A percentile compares a stretch with the other conserved stretches of the same genome.
These are phyloP conservation scores for Diutina siamensis DNA, from an alignment of 1,139 yeast species.

Conservation along the genomic window DNA sequence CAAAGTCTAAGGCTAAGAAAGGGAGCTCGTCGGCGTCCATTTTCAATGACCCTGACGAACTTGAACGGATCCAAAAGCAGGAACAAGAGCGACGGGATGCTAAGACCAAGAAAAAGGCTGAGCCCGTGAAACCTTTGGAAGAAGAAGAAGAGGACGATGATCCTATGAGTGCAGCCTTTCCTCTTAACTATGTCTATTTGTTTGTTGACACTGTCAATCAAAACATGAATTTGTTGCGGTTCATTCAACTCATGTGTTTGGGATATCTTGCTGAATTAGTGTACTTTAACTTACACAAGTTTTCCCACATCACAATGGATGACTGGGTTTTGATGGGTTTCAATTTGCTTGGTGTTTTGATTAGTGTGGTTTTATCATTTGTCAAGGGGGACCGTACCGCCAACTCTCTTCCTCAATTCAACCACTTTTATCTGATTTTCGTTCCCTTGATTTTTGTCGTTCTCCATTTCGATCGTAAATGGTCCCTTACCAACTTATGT, in stretches of 20 bases:
- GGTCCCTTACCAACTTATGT: not conserved
- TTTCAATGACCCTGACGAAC: not conserved
- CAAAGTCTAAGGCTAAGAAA: too few species aligned
- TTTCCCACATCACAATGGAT: not conserved
- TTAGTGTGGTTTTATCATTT: not conserved
- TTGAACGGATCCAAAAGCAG: not conserved
- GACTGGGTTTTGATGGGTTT: not conserved
- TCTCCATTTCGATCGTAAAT: not conserved
- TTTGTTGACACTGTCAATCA: not conserved
- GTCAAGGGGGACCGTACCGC: not conserved
- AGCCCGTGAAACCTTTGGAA: not conserved
- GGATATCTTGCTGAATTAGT: not conserved
- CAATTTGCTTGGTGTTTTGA: not conserved
- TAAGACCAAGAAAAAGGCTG: not conserved
- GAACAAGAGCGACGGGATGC: not conserved
- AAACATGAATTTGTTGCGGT: not conserved
- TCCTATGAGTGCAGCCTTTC: not conserved
- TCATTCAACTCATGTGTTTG: not conserved
- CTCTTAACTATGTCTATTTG: not conserved
- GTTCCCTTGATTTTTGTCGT: not conserved
- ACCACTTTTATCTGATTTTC: not conserved
- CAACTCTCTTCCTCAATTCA: not conserved
- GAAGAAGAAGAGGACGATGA: not conserved
- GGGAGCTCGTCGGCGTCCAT: constrained; percentile 1
- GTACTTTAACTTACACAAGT: not conserved